Evolutionary conservation across 306 rosid genomes (phyloP), one percentile per base, ranked within the genome.

Genomic region (Elaeagnus macrophylla): DNA sequence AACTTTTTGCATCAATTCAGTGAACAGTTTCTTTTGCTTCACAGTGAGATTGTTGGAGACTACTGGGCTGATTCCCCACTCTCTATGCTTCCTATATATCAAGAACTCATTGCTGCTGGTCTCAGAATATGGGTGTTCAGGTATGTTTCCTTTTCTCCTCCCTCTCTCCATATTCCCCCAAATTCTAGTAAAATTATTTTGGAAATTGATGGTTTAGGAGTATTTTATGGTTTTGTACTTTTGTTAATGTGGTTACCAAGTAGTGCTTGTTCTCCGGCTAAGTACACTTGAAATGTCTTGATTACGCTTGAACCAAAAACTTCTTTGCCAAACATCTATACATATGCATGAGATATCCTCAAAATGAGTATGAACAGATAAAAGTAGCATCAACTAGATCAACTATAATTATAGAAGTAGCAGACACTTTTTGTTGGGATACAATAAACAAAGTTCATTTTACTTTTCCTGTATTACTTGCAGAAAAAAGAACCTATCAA

Each of bases 81-180:
- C 67, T 80, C 99, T 17, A 83, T 93, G 96, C 96, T 93, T 77
- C 96, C 96, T 36, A 84, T 87, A 60, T 93, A 93, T 67, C 75
- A 15, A 42, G 96, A 87, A 77, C 89, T 87, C 60, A 82, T 93
- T 56, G 73, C 56, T 61, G 95, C 94, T 43, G 75, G 89, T 54
- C 64, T 87, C 65, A 75, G 56, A 69, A 81, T 93, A 70, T 93
- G 96, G 96, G 88, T 84, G 32, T 93, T 15, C 94, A 93, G 99
- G 99, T 87, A 65, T 49, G 54, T 42, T 25, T 25, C 32, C 32
- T 25, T 25, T 25, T 52, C 15, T 40, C 37, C 64, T 15, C n/a
- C n/a, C 11, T 9, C 9, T 12, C 59, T 17, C 49, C 4, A 25
- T 25, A 25, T 25, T 25, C 4, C 4, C 32, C 32, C 32, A 25